Base-by-base conservation (phyloP, 805 yeast genomes). In the Saturnispora diversa region DNA sequence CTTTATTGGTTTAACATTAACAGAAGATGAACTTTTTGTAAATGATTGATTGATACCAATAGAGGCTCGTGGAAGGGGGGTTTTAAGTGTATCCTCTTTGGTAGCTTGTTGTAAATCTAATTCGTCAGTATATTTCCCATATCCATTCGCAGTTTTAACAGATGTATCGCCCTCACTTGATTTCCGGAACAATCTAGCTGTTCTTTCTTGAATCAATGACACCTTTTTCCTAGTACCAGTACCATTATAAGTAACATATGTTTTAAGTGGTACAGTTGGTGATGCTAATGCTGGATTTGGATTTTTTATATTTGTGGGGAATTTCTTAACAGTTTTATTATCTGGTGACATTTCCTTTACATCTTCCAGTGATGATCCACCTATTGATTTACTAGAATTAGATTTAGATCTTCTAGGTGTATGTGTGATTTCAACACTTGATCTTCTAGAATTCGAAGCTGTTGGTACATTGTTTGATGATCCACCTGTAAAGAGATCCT, bases 131-230 rank as follows among this genome's bases (percentile, higher is more conserved):
- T 72, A 84, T 54, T 75, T 75, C 6, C 95, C 95, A 58, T 87
- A 86, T 0, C 95, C 95, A 5, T 68, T 59, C 0, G 95, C 95
- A 0, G 90, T 77, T 50, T 74, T 79, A 13, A 62, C 55, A 0
- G 72, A 62, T 3, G 19, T 24, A 11, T 20, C 31, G 9, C 24
- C 31, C 22, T 15, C 23, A n/a, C 26, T 31, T 15, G 42, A 21
- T 17, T 27, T 31, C 6, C 42, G 36, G 13, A 39, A 39, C 15
- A 39, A 16, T 26, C 29, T 24, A n/a, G 36, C 36, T 11, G 42
- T 39, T 17, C 37, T 25, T 22, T 39, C 42, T 27, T 39, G 42
- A 32, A 39, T 39, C 11, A 27, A 15, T 11, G 42, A 26, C 28
- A 32, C 32, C 37, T 39, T 39, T 9, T 37, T 37, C 16, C 15